A percentile compares a stretch with the other conserved stretches of the same genome.
phyloP scores from a whole-genome alignment of 257 asterid genomes.

The Capsicum pubescens region DNA sequence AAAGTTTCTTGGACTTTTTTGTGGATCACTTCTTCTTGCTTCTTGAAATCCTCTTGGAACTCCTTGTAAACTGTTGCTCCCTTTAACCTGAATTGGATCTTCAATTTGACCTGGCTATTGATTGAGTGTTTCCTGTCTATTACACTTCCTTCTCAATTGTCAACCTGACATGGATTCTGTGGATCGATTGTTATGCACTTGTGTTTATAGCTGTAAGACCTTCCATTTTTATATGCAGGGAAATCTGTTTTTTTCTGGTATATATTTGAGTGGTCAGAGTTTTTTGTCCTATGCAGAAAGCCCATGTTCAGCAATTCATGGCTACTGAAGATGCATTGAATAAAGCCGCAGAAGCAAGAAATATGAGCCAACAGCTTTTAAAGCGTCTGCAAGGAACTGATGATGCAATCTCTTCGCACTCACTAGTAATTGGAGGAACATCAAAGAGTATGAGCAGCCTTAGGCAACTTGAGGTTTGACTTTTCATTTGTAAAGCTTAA shows the following conservation, averaged over 20 bases:
- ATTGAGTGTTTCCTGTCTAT: conserved; percentile 12
- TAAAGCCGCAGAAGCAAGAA: conserved; percentile 97
- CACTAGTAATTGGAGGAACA: conserved; percentile 63
- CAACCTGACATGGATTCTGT: conserved; percentile 15
- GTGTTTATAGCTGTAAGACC: neutral
- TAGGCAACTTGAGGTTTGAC: conserved; percentile 93
- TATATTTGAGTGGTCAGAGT: conserved; percentile 3
- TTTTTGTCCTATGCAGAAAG: conserved; percentile 63
- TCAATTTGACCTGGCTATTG: conserved; percentile 19
- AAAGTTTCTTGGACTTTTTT: neutral
- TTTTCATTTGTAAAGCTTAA: neutral
- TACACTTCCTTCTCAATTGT: neutral
- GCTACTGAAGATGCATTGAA: conserved; percentile 98
- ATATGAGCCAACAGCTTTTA: conserved; percentile 72
- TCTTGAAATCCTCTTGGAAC: conserved; percentile 2
- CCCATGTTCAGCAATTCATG: conserved; percentile 97
- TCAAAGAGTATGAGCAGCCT: conserved; percentile 99
- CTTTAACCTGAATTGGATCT: neutral
- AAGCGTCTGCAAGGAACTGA: conserved; percentile 88
- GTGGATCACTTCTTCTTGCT: neutral
- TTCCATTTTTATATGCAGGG: neutral
- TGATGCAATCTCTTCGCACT: conserved; percentile 72
- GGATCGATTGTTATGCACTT: neutral
- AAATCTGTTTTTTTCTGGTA: neutral
- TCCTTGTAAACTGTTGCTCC: neutral